Evolutionary conservation across 306 rosid species (phyloP), one percentile per base, ranked within the genome.

Genomic region (cucumber (Cucumis sativus)): DNA sequence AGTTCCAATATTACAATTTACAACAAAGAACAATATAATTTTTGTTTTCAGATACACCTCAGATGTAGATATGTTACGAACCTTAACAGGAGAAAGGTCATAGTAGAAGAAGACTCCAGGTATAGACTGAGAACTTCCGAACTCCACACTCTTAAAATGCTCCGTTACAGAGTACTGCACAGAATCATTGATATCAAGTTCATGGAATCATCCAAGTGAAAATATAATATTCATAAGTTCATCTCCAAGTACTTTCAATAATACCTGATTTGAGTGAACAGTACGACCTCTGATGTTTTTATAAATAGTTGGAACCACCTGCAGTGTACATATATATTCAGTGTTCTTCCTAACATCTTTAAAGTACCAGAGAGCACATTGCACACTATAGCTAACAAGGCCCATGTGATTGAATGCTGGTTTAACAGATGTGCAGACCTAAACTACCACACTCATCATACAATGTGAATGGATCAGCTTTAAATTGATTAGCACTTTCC

Each of bases 281-380:
- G 85, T 85, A 78, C 76, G 93, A 10, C 98, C 98, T 82, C 91
- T 83, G 64, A 84, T 62, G 78, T 82, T 82, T 40, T 83, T 88
- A 83, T 91, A 93, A 84, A 84, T 78, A 18, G 98, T 88, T 77
- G 98, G 98, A 82, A 93, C 98, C 77, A 93, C 98, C 98, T 93
- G 89, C 84, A 78, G 77, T 45, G 71, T 11, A 52, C 12, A 63
- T 20, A 77, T 47, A 77, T 47, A 60, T 18, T 41, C 43, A 55
- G 74, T 6, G 23, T 51, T 77, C 62, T 43, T 69, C n/a, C 56
- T 12, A 45, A 69, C 57, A 68, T 6, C 39, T 68, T 68, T 13
- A 20, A 41, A 43, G 74, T 41, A 43, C 23, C 23, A 35, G 47
- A 20, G 35, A 41, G 33, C n/a, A 20, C 74, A 40, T 67, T 11